phyloP scores from a whole-genome alignment of 768 basidiomycete genomes.

The Collybiopsis confluens region DNA sequence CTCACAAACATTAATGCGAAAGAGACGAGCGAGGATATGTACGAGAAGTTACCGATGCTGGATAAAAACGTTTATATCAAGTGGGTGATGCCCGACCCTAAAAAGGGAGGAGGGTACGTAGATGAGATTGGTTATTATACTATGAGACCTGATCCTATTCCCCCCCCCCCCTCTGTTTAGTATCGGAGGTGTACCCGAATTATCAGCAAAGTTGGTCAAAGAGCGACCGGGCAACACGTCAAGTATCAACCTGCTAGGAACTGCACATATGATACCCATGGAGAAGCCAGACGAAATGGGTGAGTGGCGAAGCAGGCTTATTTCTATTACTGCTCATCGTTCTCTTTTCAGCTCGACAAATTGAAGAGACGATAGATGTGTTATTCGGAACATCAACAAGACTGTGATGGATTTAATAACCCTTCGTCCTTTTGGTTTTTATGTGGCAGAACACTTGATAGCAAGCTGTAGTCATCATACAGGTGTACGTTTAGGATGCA shows the following conservation, averaged over 20 bases:
- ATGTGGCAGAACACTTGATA: too few relatives aligned
- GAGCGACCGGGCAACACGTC: conserved; percentile 35
- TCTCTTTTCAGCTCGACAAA: neutral
- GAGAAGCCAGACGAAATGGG: conserved; percentile 33
- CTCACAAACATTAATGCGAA: conserved; percentile 49
- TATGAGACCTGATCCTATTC: neutral
- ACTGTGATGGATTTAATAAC: too few relatives aligned
- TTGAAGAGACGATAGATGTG: neutral
- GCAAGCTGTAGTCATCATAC: too few relatives aligned
- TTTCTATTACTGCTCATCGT: too few relatives aligned
- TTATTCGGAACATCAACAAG: neutral
- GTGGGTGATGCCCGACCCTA: conserved; percentile 50
- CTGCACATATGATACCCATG: conserved; percentile 45
- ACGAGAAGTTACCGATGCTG: conserved; percentile 32
- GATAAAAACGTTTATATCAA: conserved; percentile 47
- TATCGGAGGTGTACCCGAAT: conserved; percentile 18
- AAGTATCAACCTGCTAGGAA: conserved; percentile 31
- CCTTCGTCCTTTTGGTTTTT: too few relatives aligned
- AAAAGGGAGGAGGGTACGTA: neutral
- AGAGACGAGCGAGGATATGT: conserved; percentile 35
- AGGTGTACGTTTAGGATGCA: too few relatives aligned
- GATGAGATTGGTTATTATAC: conserved; percentile 14
- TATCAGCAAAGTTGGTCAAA: conserved; percentile 37
- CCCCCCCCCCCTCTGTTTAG: too few relatives aligned
- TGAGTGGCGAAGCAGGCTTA: neutral